Base-by-base conservation (phyloP, 179 eudicot species). In the Beta macrorhiza region DNA sequence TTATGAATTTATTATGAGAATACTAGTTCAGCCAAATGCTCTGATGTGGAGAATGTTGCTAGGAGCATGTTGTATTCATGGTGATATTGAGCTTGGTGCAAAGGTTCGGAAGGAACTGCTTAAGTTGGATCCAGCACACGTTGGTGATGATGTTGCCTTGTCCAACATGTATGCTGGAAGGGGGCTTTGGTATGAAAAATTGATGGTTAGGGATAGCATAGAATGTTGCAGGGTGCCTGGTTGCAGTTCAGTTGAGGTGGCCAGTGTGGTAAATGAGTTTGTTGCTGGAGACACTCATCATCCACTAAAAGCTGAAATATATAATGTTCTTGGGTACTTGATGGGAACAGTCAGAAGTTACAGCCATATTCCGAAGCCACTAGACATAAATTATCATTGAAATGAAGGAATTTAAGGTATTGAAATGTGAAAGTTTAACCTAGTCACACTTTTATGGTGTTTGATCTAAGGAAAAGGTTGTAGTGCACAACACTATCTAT, bases 31-130 rank as follows among this genome's bases (percentile, higher is more conserved):
- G 55, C 88, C 90, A 53, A 84, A 85, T 75, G 84, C 91, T 3
- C 88, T 85, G 61, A 79, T 90, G 32, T 89, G 89, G 91, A 86
- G 89, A 32, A 89, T 89, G 22, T 71, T 90, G 72, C 86, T 89
- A 11, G 91, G 84, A n/a, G 87, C 82, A 12, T 90, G 91, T 86
- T 83, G 73, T 73, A 84, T 78, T 45, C 85, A 83, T 78, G 87
- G 82, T 64, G 79, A 80, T 75, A 58, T 85, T 61, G 83, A 86
- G 25, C 81, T 88, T 75, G 90, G 88, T 57, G 78, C 53, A 76
- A 75, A 82, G 72, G 89, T 85, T 73, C 78, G 82, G 57, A 63
- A 12, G 8, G 69, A 45, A 14, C 71, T 90, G 42, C 64, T 72
- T 55, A 81, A 57, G 53, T 53, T 88, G 86, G 87, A 87, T 74